Conservation (phyloP, 306 rosid genomes). For the Quercus suber region DNA sequence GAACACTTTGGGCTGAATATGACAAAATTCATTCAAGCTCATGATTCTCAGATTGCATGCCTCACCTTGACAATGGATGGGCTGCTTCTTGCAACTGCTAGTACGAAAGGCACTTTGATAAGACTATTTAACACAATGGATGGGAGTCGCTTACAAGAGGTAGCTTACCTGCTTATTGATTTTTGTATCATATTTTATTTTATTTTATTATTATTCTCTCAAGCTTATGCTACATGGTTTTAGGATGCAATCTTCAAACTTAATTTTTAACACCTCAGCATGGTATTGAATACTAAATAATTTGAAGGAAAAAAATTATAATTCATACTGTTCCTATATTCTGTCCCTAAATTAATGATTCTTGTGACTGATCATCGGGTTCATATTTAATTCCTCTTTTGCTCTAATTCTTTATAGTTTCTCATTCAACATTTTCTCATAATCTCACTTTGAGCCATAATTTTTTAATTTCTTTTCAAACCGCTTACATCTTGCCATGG, state of each 20-base stretch:
- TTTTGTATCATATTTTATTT: not conserved
- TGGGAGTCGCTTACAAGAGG: constrained; percentile 89
- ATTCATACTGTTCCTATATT: not conserved
- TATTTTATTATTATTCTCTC: constrained; percentile 6
- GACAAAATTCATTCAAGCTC: constrained; percentile 73
- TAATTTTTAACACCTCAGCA: not conserved
- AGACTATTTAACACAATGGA: constrained; percentile 97
- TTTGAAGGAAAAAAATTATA: constrained; percentile 5
- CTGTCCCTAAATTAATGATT: not conserved
- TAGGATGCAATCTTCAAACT: not conserved
- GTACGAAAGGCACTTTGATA: constrained; percentile 88
- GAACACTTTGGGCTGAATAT: constrained; percentile 85
- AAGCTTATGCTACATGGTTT: constrained; percentile 15
- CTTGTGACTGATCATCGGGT: not conserved
- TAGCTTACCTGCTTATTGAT: constrained; percentile 30
- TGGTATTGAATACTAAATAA: not conserved
- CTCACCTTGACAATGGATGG: constrained; percentile 84
- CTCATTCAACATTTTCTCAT: not conserved
- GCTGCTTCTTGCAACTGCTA: constrained; percentile 95
- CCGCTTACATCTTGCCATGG: no score
- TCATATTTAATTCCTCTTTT: not conserved
- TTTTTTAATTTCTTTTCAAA: not conserved
- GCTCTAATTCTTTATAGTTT: not conserved
- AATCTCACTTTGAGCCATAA: not conserved
- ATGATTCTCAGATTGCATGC: constrained; percentile 86